phyloP scores from a whole-genome alignment of 257 asterid genomes.

The Linderniella brevidens region DNA sequence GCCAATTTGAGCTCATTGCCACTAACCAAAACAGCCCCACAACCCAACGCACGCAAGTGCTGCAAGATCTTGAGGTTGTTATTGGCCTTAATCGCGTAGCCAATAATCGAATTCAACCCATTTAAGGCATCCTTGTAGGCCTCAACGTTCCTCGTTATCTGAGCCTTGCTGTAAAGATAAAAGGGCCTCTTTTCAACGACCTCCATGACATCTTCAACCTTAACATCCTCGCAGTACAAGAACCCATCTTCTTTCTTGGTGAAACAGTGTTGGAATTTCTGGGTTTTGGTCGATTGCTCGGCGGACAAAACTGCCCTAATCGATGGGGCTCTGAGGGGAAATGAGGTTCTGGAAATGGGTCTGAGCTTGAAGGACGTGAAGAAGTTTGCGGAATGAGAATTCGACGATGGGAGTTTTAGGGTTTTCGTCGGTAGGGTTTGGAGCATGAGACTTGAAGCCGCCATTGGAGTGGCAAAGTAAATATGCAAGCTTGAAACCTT shows the following conservation, averaged over 20 bases:
- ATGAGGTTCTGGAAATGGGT: conserved; percentile 18
- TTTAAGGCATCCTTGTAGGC: conserved; percentile 74
- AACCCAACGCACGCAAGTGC: conserved; percentile 62
- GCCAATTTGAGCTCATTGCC: conserved; percentile 90
- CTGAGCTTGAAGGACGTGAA: conserved; percentile 27
- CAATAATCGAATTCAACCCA: conserved; percentile 59
- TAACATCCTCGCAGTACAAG: conserved; percentile 52
- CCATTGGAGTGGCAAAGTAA: conserved; percentile 31
- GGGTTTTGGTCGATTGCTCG: conserved; percentile 31
- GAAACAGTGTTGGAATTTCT: conserved; percentile 63
- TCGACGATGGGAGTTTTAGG: conserved; percentile 14
- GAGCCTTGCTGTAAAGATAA: conserved; percentile 76
- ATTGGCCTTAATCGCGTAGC: conserved; percentile 87
- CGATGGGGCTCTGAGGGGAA: conserved; percentile 10
- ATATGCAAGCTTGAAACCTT: too few species aligned
- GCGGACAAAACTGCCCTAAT: conserved; percentile 47
- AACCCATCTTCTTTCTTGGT: conserved; percentile 58
- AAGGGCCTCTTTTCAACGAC: conserved; percentile 63
- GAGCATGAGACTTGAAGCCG: conserved; percentile 44
- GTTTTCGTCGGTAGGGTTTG: conserved; percentile 21
- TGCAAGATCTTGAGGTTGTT: conserved; percentile 81
- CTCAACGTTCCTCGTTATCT: conserved; percentile 67
- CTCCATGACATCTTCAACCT: conserved; percentile 65
- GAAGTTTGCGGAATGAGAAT: conserved; percentile 11
- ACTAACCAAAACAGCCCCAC: conserved; percentile 94